Percentiles rank a stretch among this genome's conserved stretches.
Conservation (phyloP, 192 early-diverging fungal genomes). For the Podila epigama region DNA sequence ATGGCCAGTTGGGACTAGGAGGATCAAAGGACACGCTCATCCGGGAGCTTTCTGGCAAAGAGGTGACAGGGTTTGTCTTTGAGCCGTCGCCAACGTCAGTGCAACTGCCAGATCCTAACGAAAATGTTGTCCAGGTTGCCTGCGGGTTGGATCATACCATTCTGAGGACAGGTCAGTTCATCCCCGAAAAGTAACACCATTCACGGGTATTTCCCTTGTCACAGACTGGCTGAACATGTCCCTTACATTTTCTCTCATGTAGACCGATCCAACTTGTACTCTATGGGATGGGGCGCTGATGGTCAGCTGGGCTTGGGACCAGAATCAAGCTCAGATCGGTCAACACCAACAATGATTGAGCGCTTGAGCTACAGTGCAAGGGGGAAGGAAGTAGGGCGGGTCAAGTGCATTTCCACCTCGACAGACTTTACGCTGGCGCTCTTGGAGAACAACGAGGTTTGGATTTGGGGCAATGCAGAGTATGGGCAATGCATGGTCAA, state of each 20-base stretch:
- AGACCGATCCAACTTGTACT: constrained; percentile 60
- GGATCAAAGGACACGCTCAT: constrained; percentile 39
- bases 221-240: neutral
- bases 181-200: neutral
- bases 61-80: constrained; percentile 35
- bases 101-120: constrained; percentile 21
- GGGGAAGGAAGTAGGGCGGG: constrained; percentile 22
- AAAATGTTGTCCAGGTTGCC: constrained; percentile 56
- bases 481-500: constrained; percentile 77
- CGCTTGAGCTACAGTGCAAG: constrained; percentile 42
- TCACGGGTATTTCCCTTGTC: neutral
- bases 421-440: constrained; percentile 76
- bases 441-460: constrained; percentile 58
- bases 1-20: constrained; percentile 70
- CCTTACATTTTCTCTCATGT: neutral
- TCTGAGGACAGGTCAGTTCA: constrained; percentile 58
- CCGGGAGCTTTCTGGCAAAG: constrained; percentile 20
- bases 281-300: constrained; percentile 83
- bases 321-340: constrained; percentile 46
- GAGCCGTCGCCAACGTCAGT: constrained; percentile 33
- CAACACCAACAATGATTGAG: constrained; percentile 55
- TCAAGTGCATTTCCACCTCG: constrained; percentile 62
- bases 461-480: constrained; percentile 81
- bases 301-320: constrained; percentile 73
- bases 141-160: constrained; percentile 78